phyloP scores from a whole-genome alignment of 345 rosid species.

The Noccaea bulbosa region DNA sequence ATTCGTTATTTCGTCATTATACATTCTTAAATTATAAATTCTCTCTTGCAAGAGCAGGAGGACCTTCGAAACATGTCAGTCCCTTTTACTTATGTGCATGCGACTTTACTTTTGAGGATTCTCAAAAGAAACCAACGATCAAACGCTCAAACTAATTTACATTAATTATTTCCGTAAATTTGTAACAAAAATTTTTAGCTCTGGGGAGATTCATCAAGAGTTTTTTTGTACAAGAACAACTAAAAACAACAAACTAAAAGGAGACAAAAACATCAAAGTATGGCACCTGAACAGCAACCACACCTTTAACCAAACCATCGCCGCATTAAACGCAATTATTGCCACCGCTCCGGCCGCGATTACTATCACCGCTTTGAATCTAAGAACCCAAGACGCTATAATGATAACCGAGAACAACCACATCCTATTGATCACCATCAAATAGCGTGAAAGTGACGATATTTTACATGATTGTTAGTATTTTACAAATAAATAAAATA shows the following conservation, averaged over 20 bases:
- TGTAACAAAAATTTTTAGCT: background rate
- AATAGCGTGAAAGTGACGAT: conserved; percentile 1
- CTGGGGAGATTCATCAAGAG: conserved; percentile 1
- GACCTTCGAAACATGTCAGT: no score
- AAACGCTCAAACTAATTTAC: no score
- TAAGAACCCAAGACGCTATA: conserved; percentile 20
- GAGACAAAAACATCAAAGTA: conserved; percentile 25
- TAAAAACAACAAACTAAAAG: conserved; percentile 19
- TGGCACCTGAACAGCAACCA: conserved; percentile 19
- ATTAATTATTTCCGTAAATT: background rate
- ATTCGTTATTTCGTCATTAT: no score
- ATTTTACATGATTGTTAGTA: background rate
- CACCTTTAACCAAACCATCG: conserved; percentile 29
- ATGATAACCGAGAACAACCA: conserved; percentile 12
- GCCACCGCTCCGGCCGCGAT: background rate
- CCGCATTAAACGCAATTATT: conserved; percentile 14
- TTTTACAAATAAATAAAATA: background rate
- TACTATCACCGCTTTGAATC: conserved; percentile 33
- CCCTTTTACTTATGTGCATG: no score
- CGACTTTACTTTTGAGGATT: no score
- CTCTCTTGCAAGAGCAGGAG: no score
- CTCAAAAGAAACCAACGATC: no score
- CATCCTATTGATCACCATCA: conserved; percentile 4
- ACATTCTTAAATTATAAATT: no score
- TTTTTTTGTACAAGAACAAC: background rate